phyloP scores from a whole-genome alignment of 495 filamentous ascomycete genomes.

The Podospora sp. region DNA sequence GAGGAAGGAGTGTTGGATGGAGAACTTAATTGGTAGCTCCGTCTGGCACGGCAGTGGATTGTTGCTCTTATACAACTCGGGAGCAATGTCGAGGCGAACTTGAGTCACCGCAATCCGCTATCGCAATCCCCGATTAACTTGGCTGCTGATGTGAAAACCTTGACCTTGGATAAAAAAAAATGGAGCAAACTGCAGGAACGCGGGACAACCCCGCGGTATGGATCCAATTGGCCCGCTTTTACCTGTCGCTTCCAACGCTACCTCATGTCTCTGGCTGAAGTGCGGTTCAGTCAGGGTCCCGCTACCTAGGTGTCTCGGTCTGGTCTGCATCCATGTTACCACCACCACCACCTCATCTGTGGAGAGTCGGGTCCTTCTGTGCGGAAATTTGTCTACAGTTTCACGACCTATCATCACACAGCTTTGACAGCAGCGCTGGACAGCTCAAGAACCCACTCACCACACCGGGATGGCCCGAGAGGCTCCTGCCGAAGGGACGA shows the following conservation, averaged over 20 bases:
- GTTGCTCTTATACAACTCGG: constrained; percentile 9
- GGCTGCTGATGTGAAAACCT: constrained; percentile 8
- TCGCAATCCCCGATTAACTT: neutral
- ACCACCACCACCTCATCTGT: neutral
- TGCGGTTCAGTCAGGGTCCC: neutral
- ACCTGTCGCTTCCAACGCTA: neutral
- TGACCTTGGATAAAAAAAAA: neutral
- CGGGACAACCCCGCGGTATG: constrained; percentile 5
- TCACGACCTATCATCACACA: neutral
- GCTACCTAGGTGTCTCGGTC: neutral
- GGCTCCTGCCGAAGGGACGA: neutral
- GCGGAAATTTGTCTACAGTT: neutral
- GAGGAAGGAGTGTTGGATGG: constrained; percentile 1
- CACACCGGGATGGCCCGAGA: neutral
- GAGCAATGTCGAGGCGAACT: constrained; percentile 5
- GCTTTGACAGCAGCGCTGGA: neutral
- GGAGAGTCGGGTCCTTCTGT: neutral
- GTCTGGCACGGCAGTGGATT: neutral
- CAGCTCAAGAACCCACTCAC: neutral
- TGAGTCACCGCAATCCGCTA: constrained; percentile 16
- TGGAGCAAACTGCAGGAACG: constrained; percentile 16
- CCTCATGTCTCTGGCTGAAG: neutral
- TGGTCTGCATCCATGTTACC: neutral
- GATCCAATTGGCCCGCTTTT: constrained; percentile 5
- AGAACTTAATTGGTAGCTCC: neutral